Percentiles rank a stretch among this genome's conserved stretches.
Conservation (phyloP, 1,139 yeast species). For the Diutina siamensis region DNA sequence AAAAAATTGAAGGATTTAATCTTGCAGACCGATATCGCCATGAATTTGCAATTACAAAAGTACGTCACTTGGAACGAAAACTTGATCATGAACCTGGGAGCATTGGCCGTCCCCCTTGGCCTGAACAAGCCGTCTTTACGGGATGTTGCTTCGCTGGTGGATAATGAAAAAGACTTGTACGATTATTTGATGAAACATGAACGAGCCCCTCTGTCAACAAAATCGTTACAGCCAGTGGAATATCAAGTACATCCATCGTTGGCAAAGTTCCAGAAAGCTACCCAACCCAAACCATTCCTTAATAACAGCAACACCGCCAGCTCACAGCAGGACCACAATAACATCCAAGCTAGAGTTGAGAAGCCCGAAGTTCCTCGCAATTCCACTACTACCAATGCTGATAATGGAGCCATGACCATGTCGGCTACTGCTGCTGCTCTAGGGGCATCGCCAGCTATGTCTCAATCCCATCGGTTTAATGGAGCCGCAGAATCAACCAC, state of each 20-base stretch:
- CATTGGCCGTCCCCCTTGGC: slow-evolving; percentile 61
- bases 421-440: not conserved
- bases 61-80: slow-evolving; percentile 84
- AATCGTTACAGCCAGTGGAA: slow-evolving; percentile 48
- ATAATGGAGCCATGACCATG: not conserved
- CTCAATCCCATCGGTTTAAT: not conserved
- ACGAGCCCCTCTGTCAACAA: slow-evolving; percentile 20
- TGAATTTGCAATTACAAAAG: slow-evolving; percentile 78
- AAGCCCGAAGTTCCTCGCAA: not conserved
- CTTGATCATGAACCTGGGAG: slow-evolving; percentile 73
- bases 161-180: slow-evolving; percentile 74
- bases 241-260: slow-evolving; percentile 71
- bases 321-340: not conserved
- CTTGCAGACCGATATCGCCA: slow-evolving; percentile 78
- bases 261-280: slow-evolving; percentile 14
- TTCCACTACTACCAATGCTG: not conserved
- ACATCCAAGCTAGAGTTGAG: not conserved
- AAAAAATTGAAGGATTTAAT: slow-evolving; percentile 66
- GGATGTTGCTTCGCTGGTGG: slow-evolving; percentile 61
- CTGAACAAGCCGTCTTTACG: slow-evolving; percentile 54
- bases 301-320: slow-evolving; percentile 13
- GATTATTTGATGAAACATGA: slow-evolving; percentile 47
- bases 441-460: not conserved
- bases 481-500: not conserved
- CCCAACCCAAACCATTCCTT: slow-evolving; percentile 27